Evolutionary conservation across 352 stramenopile species (phyloP).

Genomic region (Thraustochytrium sp.): DNA sequence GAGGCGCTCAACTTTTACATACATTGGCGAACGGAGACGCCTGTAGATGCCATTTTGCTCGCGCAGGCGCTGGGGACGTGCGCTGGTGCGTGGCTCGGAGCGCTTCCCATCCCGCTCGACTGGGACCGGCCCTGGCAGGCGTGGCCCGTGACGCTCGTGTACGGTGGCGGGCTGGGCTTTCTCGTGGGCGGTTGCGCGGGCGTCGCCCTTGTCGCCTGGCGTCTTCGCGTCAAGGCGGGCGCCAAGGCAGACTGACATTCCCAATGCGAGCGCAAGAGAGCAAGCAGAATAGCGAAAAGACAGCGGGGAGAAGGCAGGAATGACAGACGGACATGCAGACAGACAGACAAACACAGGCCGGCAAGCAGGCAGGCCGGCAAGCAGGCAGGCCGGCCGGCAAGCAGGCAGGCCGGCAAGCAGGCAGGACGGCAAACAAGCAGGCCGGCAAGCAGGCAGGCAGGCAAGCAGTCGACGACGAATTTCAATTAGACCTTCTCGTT

Average conservation of each 20-base stretch:
- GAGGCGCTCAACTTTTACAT: background rate
- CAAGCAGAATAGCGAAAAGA: too few species aligned
- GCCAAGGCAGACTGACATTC: background rate
- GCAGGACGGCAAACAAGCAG: too few species aligned
- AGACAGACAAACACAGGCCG: too few species aligned
- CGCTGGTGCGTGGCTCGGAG: background rate
- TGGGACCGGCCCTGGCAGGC: slow-evolving; percentile 38
- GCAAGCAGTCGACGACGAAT: background rate
- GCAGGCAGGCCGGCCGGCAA: too few species aligned
- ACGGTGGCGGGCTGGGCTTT: background rate
- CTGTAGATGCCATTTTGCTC: background rate
- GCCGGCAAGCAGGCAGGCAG: too few species aligned
- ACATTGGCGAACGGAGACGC: background rate
- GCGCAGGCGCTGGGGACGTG: background rate
- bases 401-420: too few species aligned
- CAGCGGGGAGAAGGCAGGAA: too few species aligned
- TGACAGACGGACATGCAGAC: too few species aligned
- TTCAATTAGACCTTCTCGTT: background rate
- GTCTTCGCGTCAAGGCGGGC: background rate
- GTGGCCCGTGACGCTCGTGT: slow-evolving; percentile 25
- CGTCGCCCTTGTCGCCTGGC: background rate
- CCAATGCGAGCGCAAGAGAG: too few species aligned
- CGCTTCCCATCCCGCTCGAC: slow-evolving; percentile 24
- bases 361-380: too few species aligned
- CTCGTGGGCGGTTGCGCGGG: background rate